Conservation (phyloP, 1,284 basidiomycete species). For the Tylopilus sp. region DNA sequence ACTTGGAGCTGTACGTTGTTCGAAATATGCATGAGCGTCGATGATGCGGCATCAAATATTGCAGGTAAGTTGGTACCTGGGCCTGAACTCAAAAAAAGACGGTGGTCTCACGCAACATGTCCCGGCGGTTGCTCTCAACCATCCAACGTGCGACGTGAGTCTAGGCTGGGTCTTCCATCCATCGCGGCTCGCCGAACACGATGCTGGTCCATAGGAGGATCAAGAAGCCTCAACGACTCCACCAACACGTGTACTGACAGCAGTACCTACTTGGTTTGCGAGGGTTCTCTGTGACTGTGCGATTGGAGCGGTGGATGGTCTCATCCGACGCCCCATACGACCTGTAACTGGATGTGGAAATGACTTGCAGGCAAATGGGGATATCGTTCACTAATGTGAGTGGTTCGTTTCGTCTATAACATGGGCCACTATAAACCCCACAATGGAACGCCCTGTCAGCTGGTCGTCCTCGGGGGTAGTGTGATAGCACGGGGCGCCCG, state of each 20-base stretch:
- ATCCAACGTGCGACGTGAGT: not conserved
- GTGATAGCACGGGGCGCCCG: not conserved
- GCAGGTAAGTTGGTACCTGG: too few species aligned
- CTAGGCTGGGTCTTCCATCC: not conserved
- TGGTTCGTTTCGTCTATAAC: not conserved
- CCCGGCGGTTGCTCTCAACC: not conserved
- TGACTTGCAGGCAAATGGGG: not conserved
- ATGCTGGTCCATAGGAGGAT: not conserved
- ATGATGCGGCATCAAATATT: too few species aligned
- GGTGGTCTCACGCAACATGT: too few species aligned
- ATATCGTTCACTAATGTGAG: not conserved
- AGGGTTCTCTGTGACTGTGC: not conserved
- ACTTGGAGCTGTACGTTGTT: too few species aligned
- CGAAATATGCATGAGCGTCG: too few species aligned
- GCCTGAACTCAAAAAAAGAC: too few species aligned
- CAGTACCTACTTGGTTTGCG: not conserved
- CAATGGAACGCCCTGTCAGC: not conserved
- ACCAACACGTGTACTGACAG: not conserved
- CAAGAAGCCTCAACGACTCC: not conserved
- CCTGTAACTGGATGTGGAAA: not conserved
- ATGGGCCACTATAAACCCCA: not conserved
- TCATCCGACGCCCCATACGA: not conserved
- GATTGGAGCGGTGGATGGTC: not conserved
- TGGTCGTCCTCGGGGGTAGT: conserved; percentile 3
- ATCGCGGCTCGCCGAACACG: not conserved